A percentile compares a stretch with the other conserved stretches of the same genome.
Conservation (phyloP, 169 alveolate species). For the Theileria orientalis region DNA sequence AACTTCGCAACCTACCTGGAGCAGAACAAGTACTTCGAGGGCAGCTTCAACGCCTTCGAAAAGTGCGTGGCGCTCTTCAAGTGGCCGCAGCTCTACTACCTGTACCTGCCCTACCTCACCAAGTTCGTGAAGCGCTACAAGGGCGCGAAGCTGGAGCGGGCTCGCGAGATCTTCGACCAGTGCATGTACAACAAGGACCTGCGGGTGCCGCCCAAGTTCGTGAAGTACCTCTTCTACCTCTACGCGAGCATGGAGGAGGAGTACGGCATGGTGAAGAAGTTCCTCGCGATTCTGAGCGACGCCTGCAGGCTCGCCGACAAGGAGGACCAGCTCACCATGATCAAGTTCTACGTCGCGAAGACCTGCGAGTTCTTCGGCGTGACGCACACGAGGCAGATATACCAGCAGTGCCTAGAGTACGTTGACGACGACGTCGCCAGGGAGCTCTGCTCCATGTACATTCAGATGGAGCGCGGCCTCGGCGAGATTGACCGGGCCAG, state of each 20-base stretch:
- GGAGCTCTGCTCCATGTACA: conserved; percentile 85
- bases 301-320: conserved; percentile 80
- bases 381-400: conserved; percentile 82
- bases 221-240: conserved; percentile 59
- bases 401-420: conserved; percentile 69
- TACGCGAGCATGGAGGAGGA: conserved; percentile 92
- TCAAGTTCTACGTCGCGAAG: conserved; percentile 84
- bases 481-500: conserved; percentile 94
- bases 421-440: conserved; percentile 74
- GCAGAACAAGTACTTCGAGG: conserved; percentile 83
- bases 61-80: conserved; percentile 85
- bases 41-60: conserved; percentile 89
- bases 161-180: conserved; percentile 89
- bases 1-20: conserved; percentile 72
- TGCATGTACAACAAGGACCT: conserved; percentile 62
- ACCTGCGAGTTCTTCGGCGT: conserved; percentile 89
- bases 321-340: conserved; percentile 80
- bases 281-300: conserved; percentile 83
- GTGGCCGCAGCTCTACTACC: conserved; percentile 91
- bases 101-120: conserved; percentile 86
- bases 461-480: conserved; percentile 87
- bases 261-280: conserved; percentile 88
- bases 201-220: conserved; percentile 82
- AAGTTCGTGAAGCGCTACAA: conserved; percentile 84
- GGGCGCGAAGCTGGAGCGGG: conserved; percentile 87